Percentiles rank a stretch among this genome's conserved stretches.
phyloP scores from a whole-genome alignment of 2,329 filamentous ascomycete species.

The Aspergillus sojae region DNA sequence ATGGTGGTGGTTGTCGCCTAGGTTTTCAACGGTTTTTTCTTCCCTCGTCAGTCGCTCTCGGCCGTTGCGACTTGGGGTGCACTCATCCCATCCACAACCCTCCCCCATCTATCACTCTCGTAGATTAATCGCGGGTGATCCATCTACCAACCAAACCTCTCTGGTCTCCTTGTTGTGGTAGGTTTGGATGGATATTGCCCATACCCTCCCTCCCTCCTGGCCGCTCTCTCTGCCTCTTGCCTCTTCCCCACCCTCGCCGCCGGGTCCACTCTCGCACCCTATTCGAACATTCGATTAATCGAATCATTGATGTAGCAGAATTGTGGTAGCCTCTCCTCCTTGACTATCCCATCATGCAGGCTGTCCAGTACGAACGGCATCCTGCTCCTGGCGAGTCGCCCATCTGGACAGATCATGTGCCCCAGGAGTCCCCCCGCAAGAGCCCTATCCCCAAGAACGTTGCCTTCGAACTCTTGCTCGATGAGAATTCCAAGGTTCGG shows the following conservation, averaged over 20 bases:
- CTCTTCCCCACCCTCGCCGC: slow-evolving; percentile 13
- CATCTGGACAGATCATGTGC: slow-evolving; percentile 30
- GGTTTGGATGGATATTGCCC: slow-evolving; percentile 40
- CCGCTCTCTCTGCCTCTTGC: slow-evolving; percentile 20
- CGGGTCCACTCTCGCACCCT: slow-evolving; percentile 18
- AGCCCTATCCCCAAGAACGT: slow-evolving; percentile 59
- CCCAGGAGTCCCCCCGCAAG: slow-evolving; percentile 41
- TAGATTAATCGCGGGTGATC: slow-evolving; percentile 36
- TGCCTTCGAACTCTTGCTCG: slow-evolving; percentile 64
- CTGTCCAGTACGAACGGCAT: slow-evolving; percentile 37
- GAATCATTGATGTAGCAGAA: slow-evolving; percentile 35
- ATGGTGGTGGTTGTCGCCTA: slow-evolving; percentile 23
- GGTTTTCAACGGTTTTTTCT: slow-evolving; percentile 30
- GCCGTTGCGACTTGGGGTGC: slow-evolving; percentile 38
- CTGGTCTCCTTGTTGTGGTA: slow-evolving; percentile 37
- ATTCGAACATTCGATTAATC: slow-evolving; percentile 38
- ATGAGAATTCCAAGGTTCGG: slow-evolving; percentile 59
- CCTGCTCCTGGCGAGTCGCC: slow-evolving; percentile 36
- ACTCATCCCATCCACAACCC: slow-evolving; percentile 32
- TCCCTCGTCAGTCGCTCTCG: slow-evolving; percentile 36
- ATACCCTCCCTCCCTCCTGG: slow-evolving; percentile 30
- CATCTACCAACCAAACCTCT: slow-evolving; percentile 31
- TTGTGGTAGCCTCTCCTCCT: slow-evolving; percentile 29
- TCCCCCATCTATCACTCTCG: slow-evolving; percentile 32
- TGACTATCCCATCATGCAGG: slow-evolving; percentile 35